A percentile compares a stretch with the other conserved stretches of the same genome.
phyloP scores from a whole-genome alignment of 257 asterid genomes.

The Vinca minor region DNA sequence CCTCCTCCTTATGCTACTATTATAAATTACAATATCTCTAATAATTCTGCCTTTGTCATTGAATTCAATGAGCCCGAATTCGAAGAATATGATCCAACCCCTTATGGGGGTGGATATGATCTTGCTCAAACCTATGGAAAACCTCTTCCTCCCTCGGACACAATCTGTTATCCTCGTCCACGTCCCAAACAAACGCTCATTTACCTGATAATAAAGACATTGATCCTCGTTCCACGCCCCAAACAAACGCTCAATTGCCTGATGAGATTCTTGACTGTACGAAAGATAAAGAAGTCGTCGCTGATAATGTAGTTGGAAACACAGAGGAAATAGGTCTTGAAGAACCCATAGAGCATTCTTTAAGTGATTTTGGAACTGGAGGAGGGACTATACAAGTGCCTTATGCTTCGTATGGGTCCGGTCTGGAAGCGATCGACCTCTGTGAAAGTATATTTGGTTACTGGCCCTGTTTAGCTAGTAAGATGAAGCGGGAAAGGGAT shows the following conservation, averaged over 20 bases:
- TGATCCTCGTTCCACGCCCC: constrained; percentile 28
- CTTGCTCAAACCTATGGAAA: constrained; percentile 48
- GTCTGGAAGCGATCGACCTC: constrained; percentile 67
- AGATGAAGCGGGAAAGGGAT: constrained; percentile 25
- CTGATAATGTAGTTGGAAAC: background rate
- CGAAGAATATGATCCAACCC: constrained; percentile 62
- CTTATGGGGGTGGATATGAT: constrained; percentile 77
- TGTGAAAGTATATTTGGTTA: constrained; percentile 77
- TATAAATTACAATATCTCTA: constrained; percentile 24
- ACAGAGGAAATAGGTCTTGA: background rate
- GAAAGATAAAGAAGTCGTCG: constrained; percentile 1
- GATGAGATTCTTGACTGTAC: constrained; percentile 23
- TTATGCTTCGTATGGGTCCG: constrained; percentile 56
- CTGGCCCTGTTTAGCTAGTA: constrained; percentile 80
- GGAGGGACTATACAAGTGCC: constrained; percentile 21
- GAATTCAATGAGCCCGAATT: constrained; percentile 34
- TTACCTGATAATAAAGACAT: too few species aligned
- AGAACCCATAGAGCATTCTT: constrained; percentile 7
- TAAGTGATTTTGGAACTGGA: constrained; percentile 14
- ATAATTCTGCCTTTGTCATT: constrained; percentile 25
- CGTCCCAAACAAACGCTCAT: constrained; percentile 14
- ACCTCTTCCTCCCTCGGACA: constrained; percentile 68
- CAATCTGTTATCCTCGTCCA: constrained; percentile 56
- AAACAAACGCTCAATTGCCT: constrained; percentile 25
- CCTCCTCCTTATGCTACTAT: constrained; percentile 20